Evolutionary conservation across 495 filamentous ascomycete genomes (phyloP).

Genomic region (Lasiosphaeris hirsuta): DNA sequence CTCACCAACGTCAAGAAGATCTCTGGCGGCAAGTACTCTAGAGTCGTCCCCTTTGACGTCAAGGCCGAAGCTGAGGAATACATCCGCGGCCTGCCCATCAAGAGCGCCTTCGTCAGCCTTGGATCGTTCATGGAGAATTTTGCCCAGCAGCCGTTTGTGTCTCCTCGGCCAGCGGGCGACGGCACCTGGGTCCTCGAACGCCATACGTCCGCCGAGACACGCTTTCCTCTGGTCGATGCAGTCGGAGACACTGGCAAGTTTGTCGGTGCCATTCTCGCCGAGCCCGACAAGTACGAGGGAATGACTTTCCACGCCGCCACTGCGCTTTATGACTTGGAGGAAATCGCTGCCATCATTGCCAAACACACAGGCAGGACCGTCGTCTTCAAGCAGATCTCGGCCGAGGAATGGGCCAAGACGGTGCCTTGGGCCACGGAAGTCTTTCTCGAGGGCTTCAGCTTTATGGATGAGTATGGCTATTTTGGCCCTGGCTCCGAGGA

Average conservation of each 20-base stretch:
- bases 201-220: slow-evolving; percentile 25
- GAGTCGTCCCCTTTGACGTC: slow-evolving; percentile 41
- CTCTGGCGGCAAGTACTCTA: slow-evolving; percentile 36
- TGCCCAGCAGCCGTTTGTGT: slow-evolving; percentile 24
- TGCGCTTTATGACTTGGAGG: slow-evolving; percentile 33
- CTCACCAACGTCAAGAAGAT: slow-evolving; percentile 31
- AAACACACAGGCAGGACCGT: slow-evolving; percentile 47
- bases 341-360: slow-evolving; percentile 36
- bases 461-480: slow-evolving; percentile 43
- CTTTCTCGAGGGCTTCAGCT: slow-evolving; percentile 36
- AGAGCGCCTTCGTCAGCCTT: slow-evolving; percentile 42
- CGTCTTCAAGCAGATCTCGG: slow-evolving; percentile 41
- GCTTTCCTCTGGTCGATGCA: slow-evolving; percentile 45
- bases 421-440: slow-evolving; percentile 30
- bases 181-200: slow-evolving; percentile 32
- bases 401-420: slow-evolving; percentile 33
- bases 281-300: slow-evolving; percentile 50
- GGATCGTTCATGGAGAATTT: slow-evolving; percentile 54
- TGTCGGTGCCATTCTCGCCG: slow-evolving; percentile 48
- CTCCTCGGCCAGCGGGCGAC: slow-evolving; percentile 25
- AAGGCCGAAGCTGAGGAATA: slow-evolving; percentile 44
- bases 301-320: slow-evolving; percentile 42
- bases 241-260: slow-evolving; percentile 50
- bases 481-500: slow-evolving; percentile 41
- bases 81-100: slow-evolving; percentile 42